Evolutionary conservation across 2,329 filamentous ascomycete species (phyloP).

Genomic region (Paraconiothyrium brasiliense): DNA sequence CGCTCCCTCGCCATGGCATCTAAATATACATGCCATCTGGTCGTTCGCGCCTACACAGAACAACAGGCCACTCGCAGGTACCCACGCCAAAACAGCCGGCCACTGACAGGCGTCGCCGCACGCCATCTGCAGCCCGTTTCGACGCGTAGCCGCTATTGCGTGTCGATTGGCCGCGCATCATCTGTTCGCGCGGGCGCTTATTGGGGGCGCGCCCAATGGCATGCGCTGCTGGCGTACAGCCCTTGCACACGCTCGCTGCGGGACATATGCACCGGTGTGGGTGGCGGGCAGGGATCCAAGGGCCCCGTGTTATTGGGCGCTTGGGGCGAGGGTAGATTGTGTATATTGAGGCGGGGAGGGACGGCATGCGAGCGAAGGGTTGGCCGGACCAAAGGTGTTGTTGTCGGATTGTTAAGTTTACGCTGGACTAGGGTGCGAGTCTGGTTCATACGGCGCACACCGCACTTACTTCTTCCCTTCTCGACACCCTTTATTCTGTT

Average conservation of each 20-base stretch:
- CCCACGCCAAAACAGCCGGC: constrained; percentile 12
- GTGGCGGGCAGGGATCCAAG: not conserved
- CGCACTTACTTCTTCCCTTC: constrained; percentile 22
- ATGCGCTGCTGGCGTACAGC: not conserved
- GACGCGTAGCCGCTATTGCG: constrained; percentile 41
- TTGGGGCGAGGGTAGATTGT: constrained; percentile 13
- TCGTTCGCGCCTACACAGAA: constrained; percentile 11
- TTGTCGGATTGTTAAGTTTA: constrained; percentile 6
- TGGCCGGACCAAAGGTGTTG: constrained; percentile 26
- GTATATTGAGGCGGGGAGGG: constrained; percentile 15
- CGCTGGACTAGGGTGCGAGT: constrained; percentile 1
- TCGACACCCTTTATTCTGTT: constrained; percentile 3
- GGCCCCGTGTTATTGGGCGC: constrained; percentile 18
- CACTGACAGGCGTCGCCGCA: constrained; percentile 7
- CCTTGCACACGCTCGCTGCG: constrained; percentile 7
- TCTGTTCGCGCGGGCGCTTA: constrained; percentile 37
- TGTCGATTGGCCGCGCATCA: constrained; percentile 33
- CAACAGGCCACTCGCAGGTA: constrained; percentile 11
- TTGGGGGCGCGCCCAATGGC: constrained; percentile 9
- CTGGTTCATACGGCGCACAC: constrained; percentile 10
- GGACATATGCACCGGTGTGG: not conserved
- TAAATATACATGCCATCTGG: constrained; percentile 19
- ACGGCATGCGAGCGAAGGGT: constrained; percentile 1
- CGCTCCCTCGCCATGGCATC: constrained; percentile 16
- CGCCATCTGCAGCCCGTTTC: constrained; percentile 33